Conservation (phyloP, 331 rosid genomes). For the Stylosanthes scabra region DNA sequence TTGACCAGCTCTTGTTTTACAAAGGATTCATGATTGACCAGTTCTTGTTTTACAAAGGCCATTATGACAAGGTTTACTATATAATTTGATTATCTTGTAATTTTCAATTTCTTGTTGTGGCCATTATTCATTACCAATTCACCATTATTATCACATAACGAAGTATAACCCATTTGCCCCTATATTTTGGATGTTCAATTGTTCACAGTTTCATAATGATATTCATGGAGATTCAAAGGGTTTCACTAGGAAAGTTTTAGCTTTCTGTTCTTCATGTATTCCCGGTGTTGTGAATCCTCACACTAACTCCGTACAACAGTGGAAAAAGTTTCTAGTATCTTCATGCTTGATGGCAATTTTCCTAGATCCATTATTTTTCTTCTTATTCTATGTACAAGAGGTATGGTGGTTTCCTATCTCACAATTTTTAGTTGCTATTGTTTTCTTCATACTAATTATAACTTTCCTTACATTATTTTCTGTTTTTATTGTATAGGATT, state of each 20-base stretch:
- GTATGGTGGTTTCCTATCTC: slow-evolving; percentile 44
- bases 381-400: slow-evolving; percentile 52
- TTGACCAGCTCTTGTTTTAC: too few species aligned
- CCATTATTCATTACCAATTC: not conserved
- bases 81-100: slow-evolving; percentile 17
- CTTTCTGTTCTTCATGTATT: slow-evolving; percentile 56
- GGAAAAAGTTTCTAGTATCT: slow-evolving; percentile 74
- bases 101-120: not conserved
- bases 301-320: slow-evolving; percentile 63
- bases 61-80: slow-evolving; percentile 8
- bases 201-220: slow-evolving; percentile 64
- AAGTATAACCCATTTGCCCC: slow-evolving; percentile 10
- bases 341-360: slow-evolving; percentile 72
- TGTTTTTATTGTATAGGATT: slow-evolving; percentile 42
- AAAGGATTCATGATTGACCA: too few species aligned
- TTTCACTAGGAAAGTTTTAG: slow-evolving; percentile 56
- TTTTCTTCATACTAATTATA: not conserved
- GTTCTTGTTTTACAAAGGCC: slow-evolving; percentile 11
- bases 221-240: slow-evolving; percentile 86
- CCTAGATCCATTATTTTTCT: slow-evolving; percentile 82
- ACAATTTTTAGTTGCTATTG: slow-evolving; percentile 18
- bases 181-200: slow-evolving; percentile 32
- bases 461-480: not conserved
- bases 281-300: slow-evolving; percentile 89
- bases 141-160: slow-evolving; percentile 12